phyloP scores from a whole-genome alignment of 139 green algal genomes.

The Ettlia oleoabundans region DNA sequence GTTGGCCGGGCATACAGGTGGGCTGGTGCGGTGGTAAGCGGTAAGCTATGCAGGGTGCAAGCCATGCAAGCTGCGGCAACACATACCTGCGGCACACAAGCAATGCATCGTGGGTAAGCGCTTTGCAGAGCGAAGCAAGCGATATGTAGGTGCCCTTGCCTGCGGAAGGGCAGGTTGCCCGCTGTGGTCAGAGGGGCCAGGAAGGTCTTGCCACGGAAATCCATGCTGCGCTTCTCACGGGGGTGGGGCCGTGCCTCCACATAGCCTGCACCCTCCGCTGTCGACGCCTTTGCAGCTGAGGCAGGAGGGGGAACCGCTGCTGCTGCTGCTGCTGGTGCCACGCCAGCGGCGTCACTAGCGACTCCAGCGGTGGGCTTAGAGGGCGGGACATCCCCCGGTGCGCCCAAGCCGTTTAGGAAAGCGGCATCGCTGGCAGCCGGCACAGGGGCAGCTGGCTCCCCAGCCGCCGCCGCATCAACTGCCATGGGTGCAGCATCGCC shows the following conservation, averaged over 20 bases:
- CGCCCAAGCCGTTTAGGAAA: slow-evolving; percentile 19
- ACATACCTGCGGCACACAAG: not conserved
- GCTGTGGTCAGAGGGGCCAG: slow-evolving; percentile 97
- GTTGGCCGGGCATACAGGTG: not conserved
- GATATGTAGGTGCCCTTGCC: too few species aligned
- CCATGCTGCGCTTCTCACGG: slow-evolving; percentile 65
- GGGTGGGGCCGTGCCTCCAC: slow-evolving; percentile 51
- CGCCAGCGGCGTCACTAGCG: not conserved
- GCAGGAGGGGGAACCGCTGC: not conserved
- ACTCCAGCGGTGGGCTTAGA: too few species aligned
- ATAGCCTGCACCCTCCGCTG: not conserved
- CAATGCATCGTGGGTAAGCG: not conserved
- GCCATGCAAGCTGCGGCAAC: not conserved
- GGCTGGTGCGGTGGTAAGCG: not conserved
- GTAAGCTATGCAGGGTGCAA: too few species aligned
- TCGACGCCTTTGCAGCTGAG: not conserved
- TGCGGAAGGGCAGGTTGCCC: slow-evolving; percentile 96
- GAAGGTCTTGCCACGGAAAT: slow-evolving; percentile 90
- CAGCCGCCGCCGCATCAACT: slow-evolving; percentile 4
- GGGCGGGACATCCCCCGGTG: not conserved
- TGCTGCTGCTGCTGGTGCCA: not conserved
- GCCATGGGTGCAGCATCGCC: not conserved
- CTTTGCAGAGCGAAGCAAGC: too few species aligned
- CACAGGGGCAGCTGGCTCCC: too few species aligned
- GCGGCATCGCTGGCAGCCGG: slow-evolving; percentile 14